Evolutionary conservation across 1,284 basidiomycete species (phyloP), one percentile per base, ranked within the genome.

Genomic region (Cystobasidium slooffiae): DNA sequence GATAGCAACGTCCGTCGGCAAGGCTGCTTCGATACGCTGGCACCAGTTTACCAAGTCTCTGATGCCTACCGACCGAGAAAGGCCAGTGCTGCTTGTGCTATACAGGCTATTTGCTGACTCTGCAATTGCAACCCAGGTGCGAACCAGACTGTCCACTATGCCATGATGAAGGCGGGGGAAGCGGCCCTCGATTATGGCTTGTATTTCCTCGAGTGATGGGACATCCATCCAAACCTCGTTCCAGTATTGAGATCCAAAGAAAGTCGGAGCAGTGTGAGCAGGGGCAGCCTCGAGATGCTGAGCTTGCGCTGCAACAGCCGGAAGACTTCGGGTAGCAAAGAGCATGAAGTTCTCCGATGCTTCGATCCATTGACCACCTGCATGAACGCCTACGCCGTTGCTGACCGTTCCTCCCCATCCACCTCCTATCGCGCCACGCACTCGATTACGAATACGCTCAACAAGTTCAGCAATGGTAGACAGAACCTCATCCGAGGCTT

Each of bases 21-120:
- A 81, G 9, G 91, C 82, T 12, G 83, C 83, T 64, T 91, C 44
- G 39, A 96, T 85, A 49, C 96, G 88, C 0, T 84, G 85, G 81
- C 93, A 95, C 84, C 93, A 93, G 80, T 92, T 95, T 81, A 94
- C 89, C 68, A 98, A 84, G 81, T 98, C 94, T 22, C 93, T 87
- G 67, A 97, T 81, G 1, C 94, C 93, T 59, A 93, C 84, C 53
- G 83, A 82, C 22, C 84, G 69, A 1, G 81, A 80, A 73, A 81
- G 81, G 72, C 80, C 82, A 51, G 81, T 83, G 0, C 83, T 83
- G 1, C 81, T 82, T 1, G 79, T 78, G 47, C 80, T 80, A n/a
- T 80, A 79, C 22, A 82, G 76, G 12, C 59, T 79, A 67, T 16
- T 81, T 70, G 46, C 74, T 3, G 74, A 62, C 3, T 77, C 76